These are phyloP conservation scores for Pythium sp. DNA, from an alignment of 352 stramenopile genomes.

Conservation along the genomic window DNA sequence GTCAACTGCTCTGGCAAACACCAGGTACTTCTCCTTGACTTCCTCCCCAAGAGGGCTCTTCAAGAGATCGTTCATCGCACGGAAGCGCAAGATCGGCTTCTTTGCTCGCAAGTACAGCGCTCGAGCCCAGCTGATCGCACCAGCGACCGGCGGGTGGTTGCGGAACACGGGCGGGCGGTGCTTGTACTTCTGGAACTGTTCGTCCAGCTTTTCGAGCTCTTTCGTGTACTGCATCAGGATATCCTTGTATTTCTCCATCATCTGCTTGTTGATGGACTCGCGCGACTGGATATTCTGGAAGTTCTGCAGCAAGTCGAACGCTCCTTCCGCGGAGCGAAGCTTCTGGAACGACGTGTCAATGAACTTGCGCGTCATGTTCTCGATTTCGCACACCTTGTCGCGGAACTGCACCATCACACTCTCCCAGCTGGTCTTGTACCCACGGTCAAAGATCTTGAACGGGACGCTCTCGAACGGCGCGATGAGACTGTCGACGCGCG, in stretches of 20 bases:
- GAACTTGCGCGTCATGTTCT: slow-evolving; percentile 93
- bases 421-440: slow-evolving; percentile 94
- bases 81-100: slow-evolving; percentile 93
- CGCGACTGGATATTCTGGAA: slow-evolving; percentile 96
- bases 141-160: slow-evolving; percentile 90
- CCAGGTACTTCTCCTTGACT: slow-evolving; percentile 94
- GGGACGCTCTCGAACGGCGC: slow-evolving; percentile 87
- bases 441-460: slow-evolving; percentile 93
- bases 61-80: slow-evolving; percentile 91
- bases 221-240: slow-evolving; percentile 96
- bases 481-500: slow-evolving; percentile 81
- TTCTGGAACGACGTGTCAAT: slow-evolving; percentile 97
- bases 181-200: slow-evolving; percentile 89
- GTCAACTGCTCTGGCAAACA: slow-evolving; percentile 91
- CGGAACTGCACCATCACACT: slow-evolving; percentile 93
- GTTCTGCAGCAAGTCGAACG: slow-evolving; percentile 96
- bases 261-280: slow-evolving; percentile 95
- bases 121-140: slow-evolving; percentile 80
- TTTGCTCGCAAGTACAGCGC: slow-evolving; percentile 91
- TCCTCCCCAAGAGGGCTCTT: slow-evolving; percentile 88
- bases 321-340: slow-evolving; percentile 91
- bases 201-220: slow-evolving; percentile 90
- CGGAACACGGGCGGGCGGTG: slow-evolving; percentile 89
- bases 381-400: slow-evolving; percentile 93
- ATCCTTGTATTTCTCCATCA: slow-evolving; percentile 97